These are phyloP conservation scores for Phytophthora colocasiae DNA, from an alignment of 352 stramenopile species.

Conservation along the genomic window DNA sequence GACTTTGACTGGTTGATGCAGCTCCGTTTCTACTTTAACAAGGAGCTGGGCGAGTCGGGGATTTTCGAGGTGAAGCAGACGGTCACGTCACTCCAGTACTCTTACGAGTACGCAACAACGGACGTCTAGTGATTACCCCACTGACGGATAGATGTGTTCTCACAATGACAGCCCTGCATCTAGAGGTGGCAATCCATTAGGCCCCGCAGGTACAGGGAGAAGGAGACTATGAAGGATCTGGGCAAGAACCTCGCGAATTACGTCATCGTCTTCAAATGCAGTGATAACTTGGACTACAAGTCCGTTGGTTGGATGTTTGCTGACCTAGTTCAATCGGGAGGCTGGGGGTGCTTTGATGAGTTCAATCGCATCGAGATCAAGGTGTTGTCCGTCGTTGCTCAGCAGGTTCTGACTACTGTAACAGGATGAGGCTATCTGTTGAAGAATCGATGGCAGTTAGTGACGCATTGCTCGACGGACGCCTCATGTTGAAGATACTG, in stretches of 20 bases:
- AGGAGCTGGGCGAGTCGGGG: constrained; percentile 78
- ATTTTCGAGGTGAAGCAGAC: constrained; percentile 91
- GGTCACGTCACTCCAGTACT: constrained; percentile 86
- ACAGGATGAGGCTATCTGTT: too few relatives aligned
- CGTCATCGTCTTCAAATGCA: constrained; percentile 96
- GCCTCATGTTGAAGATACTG: too few relatives aligned
- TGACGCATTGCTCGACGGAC: too few relatives aligned
- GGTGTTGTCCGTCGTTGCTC: constrained; percentile 93
- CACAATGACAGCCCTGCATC: constrained; percentile 93
- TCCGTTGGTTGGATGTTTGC: constrained; percentile 94
- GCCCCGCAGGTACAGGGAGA: constrained; percentile 93
- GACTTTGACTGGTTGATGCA: constrained; percentile 94
- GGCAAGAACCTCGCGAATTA: constrained; percentile 95
- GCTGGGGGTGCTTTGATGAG: constrained; percentile 96
- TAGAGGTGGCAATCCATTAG: constrained; percentile 93
- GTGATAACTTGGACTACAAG: constrained; percentile 95
- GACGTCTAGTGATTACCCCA: constrained; percentile 93
- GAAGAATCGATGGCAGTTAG: too few relatives aligned
- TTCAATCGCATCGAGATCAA: constrained; percentile 98
- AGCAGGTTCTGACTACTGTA: constrained; percentile 85
- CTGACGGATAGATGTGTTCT: constrained; percentile 94
- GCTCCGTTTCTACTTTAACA: constrained; percentile 89
- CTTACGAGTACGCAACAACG: constrained; percentile 90
- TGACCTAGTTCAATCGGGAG: constrained; percentile 92
- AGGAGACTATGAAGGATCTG: constrained; percentile 95